Evolutionary conservation across 164 flowering plant species (phyloP), one percentile per base, ranked within the genome.

Genomic region (Vitis amurensis): DNA sequence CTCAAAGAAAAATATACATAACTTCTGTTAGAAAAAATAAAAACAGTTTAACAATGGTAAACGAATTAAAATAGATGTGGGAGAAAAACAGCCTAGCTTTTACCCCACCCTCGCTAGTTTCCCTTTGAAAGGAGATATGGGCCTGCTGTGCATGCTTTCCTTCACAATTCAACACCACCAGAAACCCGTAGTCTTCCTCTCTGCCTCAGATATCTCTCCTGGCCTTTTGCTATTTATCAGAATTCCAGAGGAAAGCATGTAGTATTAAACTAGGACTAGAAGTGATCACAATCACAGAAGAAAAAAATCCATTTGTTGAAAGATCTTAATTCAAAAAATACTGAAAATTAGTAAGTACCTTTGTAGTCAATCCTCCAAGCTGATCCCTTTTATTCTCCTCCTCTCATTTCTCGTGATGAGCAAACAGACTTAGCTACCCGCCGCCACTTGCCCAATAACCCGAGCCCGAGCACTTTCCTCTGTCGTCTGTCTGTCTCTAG

Each of bases 401-500:
- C 94, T 89, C 79, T 96, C 92, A 82, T 65, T 76, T 96, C 99
- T 53, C 95, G 84, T 91, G 91, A 59, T 77, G 81, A 66, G 79
- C n/a, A 79, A 37, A 92, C 86, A 69, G 86, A 85, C 50, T 81
- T 88, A n/a, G 97, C 98, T 29, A 88, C 95, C 31, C 79, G 79
- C 23, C 78, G 79, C n/a, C 70, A 87, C 99, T 71, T 85, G 85
- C n/a, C n/a, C 81, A 82, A 57, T 30, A n/a, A 86, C 77, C 66
- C 92, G 81, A 66, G 97, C 95, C 75, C 67, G 84, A 70, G 94
- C 99, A 63, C 83, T 84, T 75, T 89, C 82, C 82, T 96, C 77
- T n/a, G n/a, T n/a, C n/a, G n/a, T n/a, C n/a, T n/a, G n/a, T 93
- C 98, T 11, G 91, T 96, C 77, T 96, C 98, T 55, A 93, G 78